A percentile compares a stretch with the other conserved stretches of the same genome.
Evolutionary conservation across 208 protist species (phyloP).

Genomic region (Wallacemonas collosoma): DNA sequence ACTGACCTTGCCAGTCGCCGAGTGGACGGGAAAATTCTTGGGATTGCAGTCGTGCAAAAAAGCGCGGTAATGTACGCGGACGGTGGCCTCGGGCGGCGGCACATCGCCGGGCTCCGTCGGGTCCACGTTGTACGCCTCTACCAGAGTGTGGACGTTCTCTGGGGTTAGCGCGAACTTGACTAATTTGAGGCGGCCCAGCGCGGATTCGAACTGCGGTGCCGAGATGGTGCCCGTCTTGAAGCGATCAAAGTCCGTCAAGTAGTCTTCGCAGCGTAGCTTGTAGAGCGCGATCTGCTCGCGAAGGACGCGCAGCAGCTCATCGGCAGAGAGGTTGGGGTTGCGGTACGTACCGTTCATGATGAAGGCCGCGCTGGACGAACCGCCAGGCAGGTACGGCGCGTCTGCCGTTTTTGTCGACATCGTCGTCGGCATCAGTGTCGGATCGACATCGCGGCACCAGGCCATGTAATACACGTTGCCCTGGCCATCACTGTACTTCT

Average conservation of each 20-base stretch:
- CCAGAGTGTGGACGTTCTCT: conserved; percentile 65
- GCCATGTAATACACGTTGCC: conserved; percentile 75
- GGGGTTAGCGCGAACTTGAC: conserved; percentile 73
- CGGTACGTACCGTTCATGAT: conserved; percentile 26
- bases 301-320: conserved; percentile 59
- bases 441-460: conserved; percentile 78
- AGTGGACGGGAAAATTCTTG: conserved; percentile 22
- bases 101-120: conserved; percentile 19
- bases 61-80: conserved; percentile 71
- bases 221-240: conserved; percentile 81
- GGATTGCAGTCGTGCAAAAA: conserved; percentile 76
- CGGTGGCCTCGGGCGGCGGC: conserved; percentile 2
- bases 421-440: conserved; percentile 15
- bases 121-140: conserved; percentile 53
- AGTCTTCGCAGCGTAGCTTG: conserved; percentile 80
- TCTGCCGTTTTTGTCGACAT: background rate
- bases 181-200: conserved; percentile 76
- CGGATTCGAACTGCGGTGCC: conserved; percentile 75
- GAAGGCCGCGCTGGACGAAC: background rate
- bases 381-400: background rate
- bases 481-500: conserved; percentile 73
- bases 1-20: conserved; percentile 21
- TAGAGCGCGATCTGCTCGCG: conserved; percentile 73
- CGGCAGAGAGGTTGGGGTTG: conserved; percentile 44
- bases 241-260: conserved; percentile 82